Evolutionary conservation across 2,329 filamentous ascomycete genomes (phyloP), one percentile per base, ranked within the genome.

Genomic region (Diaporthe sp.): DNA sequence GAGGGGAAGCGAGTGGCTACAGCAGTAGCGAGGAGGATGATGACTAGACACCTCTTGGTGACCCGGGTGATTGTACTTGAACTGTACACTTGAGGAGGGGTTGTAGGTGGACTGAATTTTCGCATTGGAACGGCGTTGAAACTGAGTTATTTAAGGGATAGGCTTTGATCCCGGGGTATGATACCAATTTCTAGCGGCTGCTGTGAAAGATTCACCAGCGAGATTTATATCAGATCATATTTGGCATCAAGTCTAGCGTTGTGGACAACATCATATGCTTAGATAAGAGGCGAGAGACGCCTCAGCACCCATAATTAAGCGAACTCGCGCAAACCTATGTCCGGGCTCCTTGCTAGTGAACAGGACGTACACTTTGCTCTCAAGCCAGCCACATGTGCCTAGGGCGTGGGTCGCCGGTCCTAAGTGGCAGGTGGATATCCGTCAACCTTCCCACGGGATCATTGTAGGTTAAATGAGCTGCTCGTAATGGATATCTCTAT

Each of bases 1-100:
- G 65, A 55, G 85, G 82, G 6, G 80, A 81, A 1, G 82, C 81
- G 75, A 87, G 86, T 72, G 82, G 82, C 0, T 85, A 84, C 77
- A 65, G 58, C 60, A 84, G 84, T 37, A 79, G 80, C 15, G 82
- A 85, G 72, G 82, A 83, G 49, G 73, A 57, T 3, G 55, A 75
- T 37, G 71, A 34, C 22, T 68, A 49, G 53, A 55, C 3, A 1
- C 31, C n/a, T 17, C 9, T 25, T 3, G 8, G 12, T 4, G 46
- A 1, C 15, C 39, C 6, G 15, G 15, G 49, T 28, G 46, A 19
- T 42, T 28, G 34, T 55, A 19, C n/a, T 42, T 31, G 34, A 31
- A 28, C n/a, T 19, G 28, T 19, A 28, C 13, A 13, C 9, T 28
- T 4, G 22, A 28, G 15, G 17, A 31, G 8, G 62, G 31, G 19